Evolutionary conservation across 108 stramenopile species (phyloP), one percentile per base, ranked within the genome.

Genomic region (Poteriospumella lacustris): DNA sequence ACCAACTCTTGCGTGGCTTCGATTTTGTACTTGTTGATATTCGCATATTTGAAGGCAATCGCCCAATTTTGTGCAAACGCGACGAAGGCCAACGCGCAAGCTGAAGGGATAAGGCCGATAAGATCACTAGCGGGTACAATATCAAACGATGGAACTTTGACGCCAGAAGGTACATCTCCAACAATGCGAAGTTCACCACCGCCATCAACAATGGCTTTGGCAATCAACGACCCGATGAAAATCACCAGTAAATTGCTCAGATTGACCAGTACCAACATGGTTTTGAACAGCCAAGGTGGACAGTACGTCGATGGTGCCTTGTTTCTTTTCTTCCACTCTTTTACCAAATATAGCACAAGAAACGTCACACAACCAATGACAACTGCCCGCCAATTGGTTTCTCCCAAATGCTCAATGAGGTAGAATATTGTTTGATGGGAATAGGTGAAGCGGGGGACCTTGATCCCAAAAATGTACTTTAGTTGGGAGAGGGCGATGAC

Each of bases 401-500:
- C 42, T 12, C 44, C 44, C 41, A 91, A 80, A 59, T 85, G 42
- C 3, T 44, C 75, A 39, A 89, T 59, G 26, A 90, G 43, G 59
- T 87, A 75, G 31, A 56, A 12, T 19, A 89, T 33, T 58, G 88
- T 76, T 33, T 86, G 68, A 43, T 90, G 83, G 52, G 85, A 43
- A 1, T 62, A 47, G 41, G 78, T 72, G 47, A 47, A 75, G 1
- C 58, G 68, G 42, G 81, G 72, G 24, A 90, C 70, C 5, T 81
- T 70, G 64, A 91, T 85, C 24, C 94, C 94, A 39, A 93, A 76
- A 40, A 92, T 75, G 78, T 90, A 85, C 86, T 91, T 91, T 42
- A 93, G 75, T 82, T 95, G 92, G 42, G 87, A 88, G 58, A 89
- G 82, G 5, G 87, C 91, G 80, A 94, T 95, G 67, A 92, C 88